Conservation (phyloP, 202 grass and related monocot genomes). For the Digitaria exilis region DNA sequence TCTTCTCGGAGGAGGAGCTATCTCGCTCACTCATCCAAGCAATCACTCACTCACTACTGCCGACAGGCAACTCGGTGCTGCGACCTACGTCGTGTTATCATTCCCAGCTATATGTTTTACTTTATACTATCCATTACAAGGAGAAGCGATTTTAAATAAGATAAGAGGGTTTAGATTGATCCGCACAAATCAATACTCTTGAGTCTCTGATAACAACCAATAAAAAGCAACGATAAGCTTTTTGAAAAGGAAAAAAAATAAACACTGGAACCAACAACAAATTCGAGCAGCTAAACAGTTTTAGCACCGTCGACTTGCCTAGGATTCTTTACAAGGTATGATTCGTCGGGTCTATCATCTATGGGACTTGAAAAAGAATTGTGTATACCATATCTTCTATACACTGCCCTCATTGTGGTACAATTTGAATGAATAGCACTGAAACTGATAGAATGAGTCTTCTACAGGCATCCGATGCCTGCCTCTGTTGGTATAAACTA, state of each 20-base stretch:
- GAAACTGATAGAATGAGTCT: background rate
- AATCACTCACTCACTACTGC: too few relatives aligned
- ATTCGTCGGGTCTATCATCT: background rate
- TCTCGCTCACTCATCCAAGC: too few relatives aligned
- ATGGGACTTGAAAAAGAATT: too few relatives aligned
- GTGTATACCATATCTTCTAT: background rate
- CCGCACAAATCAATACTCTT: too few relatives aligned
- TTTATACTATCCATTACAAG: too few relatives aligned
- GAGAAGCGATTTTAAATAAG: too few relatives aligned
- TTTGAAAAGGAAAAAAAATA: background rate
- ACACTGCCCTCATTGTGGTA: background rate
- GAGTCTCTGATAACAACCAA: background rate
- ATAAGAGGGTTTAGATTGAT: too few relatives aligned
- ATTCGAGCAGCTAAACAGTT: background rate
- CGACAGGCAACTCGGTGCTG: too few relatives aligned
- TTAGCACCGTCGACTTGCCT: background rate
- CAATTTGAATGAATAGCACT: background rate
- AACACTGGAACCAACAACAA: background rate
- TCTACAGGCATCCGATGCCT: background rate
- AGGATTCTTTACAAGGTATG: slow-evolving; percentile 9
- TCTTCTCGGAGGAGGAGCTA: background rate
- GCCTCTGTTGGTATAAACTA: slow-evolving; percentile 7
- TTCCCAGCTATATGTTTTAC: too few relatives aligned
- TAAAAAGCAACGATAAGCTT: background rate
- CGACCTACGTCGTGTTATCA: too few relatives aligned